phyloP scores from a whole-genome alignment of 345 rosid species.

The Diplotaxis tenuifolia region DNA sequence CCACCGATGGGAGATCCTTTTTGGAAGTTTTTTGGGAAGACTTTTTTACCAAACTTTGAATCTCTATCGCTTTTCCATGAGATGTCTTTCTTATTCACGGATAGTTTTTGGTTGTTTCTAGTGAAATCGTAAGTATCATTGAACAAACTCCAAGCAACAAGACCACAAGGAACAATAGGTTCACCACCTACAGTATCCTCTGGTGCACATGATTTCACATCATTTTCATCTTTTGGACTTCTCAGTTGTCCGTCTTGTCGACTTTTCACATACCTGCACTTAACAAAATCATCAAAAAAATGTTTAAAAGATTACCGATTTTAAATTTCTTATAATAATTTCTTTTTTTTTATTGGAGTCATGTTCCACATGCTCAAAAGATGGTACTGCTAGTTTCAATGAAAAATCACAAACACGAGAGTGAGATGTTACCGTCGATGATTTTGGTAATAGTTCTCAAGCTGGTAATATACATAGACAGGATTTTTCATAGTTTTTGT shows the following conservation, averaged over 20 bases:
- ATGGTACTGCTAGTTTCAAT: not conserved
- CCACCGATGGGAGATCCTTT: constrained; percentile 58
- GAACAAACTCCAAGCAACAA: constrained; percentile 95
- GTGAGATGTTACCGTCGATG: not conserved
- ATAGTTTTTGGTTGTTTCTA: constrained; percentile 38
- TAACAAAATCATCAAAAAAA: not conserved
- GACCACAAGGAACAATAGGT: constrained; percentile 68
- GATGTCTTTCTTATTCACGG: constrained; percentile 57
- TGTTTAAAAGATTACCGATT: not conserved
- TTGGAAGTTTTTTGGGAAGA: constrained; percentile 73
- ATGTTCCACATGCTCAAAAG: not conserved
- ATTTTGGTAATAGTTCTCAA: not conserved
- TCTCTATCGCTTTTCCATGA: constrained; percentile 94
- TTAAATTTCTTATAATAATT: too few relatives aligned
- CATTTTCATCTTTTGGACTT: not conserved
- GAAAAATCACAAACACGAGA: not conserved
- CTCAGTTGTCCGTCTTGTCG: constrained; percentile 6
- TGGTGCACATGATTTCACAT: not conserved
- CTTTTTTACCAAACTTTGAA: constrained; percentile 73
- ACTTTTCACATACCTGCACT: not conserved
- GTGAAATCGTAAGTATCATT: constrained; percentile 74
- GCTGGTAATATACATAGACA: not conserved
- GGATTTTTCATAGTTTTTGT: not conserved
- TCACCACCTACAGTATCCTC: not conserved
- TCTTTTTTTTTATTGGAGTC: not conserved